These are phyloP conservation scores for Raddia guianensis DNA, from an alignment of 176 grass and related monocot species.

Conservation along the genomic window DNA sequence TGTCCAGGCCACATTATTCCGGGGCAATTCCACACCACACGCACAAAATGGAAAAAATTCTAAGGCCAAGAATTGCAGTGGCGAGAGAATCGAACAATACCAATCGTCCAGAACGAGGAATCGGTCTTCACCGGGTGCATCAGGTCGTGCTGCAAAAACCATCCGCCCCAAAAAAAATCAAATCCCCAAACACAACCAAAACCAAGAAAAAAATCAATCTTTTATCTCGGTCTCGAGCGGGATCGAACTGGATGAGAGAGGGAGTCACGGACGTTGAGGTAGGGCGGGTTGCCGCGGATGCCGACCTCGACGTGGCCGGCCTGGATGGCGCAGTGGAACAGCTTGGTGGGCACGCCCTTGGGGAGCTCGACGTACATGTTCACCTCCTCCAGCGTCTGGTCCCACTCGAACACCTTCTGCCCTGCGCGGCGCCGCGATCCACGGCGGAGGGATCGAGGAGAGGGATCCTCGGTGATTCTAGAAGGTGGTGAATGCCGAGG, in stretches of 20 bases:
- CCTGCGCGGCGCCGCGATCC: conserved; percentile 49
- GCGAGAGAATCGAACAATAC: conserved; percentile 34
- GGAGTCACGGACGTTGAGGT: conserved; percentile 71
- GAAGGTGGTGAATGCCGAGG: background rate
- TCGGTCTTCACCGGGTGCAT: conserved; percentile 82
- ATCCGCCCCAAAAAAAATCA: background rate
- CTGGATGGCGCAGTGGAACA: conserved; percentile 79
- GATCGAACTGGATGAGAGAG: conserved; percentile 1
- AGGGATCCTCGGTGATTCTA: conserved; percentile 19
- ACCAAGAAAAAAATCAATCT: background rate
- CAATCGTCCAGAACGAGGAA: conserved; percentile 95
- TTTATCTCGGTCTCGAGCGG: background rate
- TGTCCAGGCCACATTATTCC: background rate
- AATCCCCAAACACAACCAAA: background rate
- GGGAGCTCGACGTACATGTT: conserved; percentile 96
- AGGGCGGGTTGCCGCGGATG: conserved; percentile 85
- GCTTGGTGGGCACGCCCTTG: conserved; percentile 68
- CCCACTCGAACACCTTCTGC: conserved; percentile 99
- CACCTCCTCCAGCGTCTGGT: conserved; percentile 92
- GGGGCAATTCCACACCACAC: background rate
- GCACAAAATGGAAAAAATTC: background rate
- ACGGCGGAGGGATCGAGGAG: background rate
- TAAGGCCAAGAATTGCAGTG: background rate
- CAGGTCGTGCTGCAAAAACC: conserved; percentile 72
- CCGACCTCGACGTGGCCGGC: conserved; percentile 75